Conservation (phyloP, 1,284 basidiomycete genomes). For the Cryptococcus sp. region DNA sequence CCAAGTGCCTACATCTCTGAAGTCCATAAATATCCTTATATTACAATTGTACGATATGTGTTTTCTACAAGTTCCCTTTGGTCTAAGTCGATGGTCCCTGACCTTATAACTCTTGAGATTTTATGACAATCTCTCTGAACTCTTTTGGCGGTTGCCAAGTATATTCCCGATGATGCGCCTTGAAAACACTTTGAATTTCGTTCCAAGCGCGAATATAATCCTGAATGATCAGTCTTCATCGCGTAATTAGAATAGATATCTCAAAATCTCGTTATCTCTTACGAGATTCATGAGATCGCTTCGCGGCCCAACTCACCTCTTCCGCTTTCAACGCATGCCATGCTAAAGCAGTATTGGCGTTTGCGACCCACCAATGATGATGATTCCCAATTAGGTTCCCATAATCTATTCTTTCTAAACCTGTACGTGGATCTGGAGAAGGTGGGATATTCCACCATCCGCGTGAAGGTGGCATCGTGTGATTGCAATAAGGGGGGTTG, state of each 20-base stretch:
- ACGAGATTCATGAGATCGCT: neutral
- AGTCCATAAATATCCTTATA: no score
- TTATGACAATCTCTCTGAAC: no score
- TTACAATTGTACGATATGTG: no score
- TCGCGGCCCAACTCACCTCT: neutral
- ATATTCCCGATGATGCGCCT: neutral
- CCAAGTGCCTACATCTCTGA: no score
- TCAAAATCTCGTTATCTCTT: neutral
- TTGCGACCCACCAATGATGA: neutral
- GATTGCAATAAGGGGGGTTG: neutral
- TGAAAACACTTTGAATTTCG: neutral
- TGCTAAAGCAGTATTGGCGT: neutral
- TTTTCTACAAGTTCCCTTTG: no score
- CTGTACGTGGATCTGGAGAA: slow-evolving; percentile 9
- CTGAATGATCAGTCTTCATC: neutral
- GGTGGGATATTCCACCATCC: neutral
- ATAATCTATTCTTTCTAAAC: slow-evolving; percentile 7
- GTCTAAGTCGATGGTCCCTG: no score
- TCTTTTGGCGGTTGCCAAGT: neutral
- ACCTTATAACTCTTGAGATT: no score
- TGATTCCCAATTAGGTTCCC: neutral
- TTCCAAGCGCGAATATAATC: neutral
- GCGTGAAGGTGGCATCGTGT: neutral
- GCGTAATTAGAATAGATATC: no score
- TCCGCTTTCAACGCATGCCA: slow-evolving; percentile 5